Evolutionary conservation across 768 basidiomycete species (phyloP), one percentile per base, ranked within the genome.

Genomic region (Trametes cingulata): DNA sequence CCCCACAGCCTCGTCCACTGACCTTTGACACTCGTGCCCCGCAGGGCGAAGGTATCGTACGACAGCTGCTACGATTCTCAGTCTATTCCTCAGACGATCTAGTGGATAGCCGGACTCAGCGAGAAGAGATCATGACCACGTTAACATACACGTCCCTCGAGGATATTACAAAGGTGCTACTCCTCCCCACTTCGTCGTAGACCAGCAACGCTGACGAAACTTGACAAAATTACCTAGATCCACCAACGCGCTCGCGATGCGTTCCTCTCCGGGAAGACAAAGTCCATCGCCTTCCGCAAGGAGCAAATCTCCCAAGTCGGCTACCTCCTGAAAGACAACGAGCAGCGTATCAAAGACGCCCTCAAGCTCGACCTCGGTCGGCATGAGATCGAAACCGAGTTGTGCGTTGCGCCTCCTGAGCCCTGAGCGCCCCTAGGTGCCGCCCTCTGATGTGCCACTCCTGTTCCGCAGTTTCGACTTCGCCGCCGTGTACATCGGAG

Each of bases 311-410:
- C 86, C n/a, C 83, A 87, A 67, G 80, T 95, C 13, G 85, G 80
- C 8, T 89, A 90, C 69, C 74, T 91, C 64, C 29, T 92, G 66
- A 79, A 90, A 69, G 91, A 95, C 72, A 92, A 95, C 69, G 66
- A 74, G 19, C 74, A 81, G 35, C 81, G 75, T 15, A 82, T 93
- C 66, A 78, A 82, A 42, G 77, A 82, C 24, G 79, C 91, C 0
- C 69, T 92, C 60, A 70, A 72, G 1, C 61, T 71, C 6, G 93
- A 95, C 68, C 74, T 95, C 14, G 85, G 86, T 3, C 78, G 90
- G 46, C 87, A 85, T 0, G 42, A 72, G 2, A 67, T 84, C 9
- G 92, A 95, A 70, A 74, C 77, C 3, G 73, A 81, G 53, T 78
- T 90, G 75, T 81, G 24, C 60, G 79, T 69, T 17, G 24, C 20